Evolutionary conservation across 129 eudicot species (phyloP).

Genomic region (Chrysanthemum lavandulifolium): DNA sequence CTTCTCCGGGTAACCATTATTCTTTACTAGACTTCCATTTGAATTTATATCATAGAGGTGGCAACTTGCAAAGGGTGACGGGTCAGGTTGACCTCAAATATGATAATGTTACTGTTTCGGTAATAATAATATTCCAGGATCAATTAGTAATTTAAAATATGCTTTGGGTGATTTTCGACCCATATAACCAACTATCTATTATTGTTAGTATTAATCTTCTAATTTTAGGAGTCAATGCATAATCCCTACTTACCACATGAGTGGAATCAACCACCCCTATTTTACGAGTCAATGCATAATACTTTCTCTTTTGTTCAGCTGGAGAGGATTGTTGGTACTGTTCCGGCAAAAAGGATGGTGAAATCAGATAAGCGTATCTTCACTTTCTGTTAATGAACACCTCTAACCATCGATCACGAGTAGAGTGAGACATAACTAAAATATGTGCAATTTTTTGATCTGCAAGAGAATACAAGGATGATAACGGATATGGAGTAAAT

Average conservation of each 20-base stretch:
- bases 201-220: too few relatives aligned
- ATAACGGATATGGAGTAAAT: neutral
- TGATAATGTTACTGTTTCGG: too few relatives aligned
- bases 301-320: slow-evolving; percentile 42
- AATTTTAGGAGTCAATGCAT: too few relatives aligned
- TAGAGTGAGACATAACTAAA: neutral
- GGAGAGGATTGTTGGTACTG: slow-evolving; percentile 86
- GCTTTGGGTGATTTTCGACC: too few relatives aligned
- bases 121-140: too few relatives aligned
- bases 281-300: too few relatives aligned
- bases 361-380: slow-evolving; percentile 71
- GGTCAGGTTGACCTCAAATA: neutral
- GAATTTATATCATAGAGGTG: neutral
- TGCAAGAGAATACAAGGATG: neutral
- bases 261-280: too few relatives aligned
- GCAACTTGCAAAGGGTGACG: neutral
- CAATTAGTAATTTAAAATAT: too few relatives aligned
- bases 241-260: too few relatives aligned
- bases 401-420: neutral
- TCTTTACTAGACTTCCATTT: neutral
- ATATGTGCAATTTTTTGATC: neutral
- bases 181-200: too few relatives aligned
- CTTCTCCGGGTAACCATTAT: slow-evolving; percentile 57
- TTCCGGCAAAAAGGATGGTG: slow-evolving; percentile 75
- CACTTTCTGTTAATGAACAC: slow-evolving; percentile 48